These are phyloP conservation scores for Sporobolomyces phaffii DNA, from an alignment of 768 basidiomycete genomes.

Conservation along the genomic window DNA sequence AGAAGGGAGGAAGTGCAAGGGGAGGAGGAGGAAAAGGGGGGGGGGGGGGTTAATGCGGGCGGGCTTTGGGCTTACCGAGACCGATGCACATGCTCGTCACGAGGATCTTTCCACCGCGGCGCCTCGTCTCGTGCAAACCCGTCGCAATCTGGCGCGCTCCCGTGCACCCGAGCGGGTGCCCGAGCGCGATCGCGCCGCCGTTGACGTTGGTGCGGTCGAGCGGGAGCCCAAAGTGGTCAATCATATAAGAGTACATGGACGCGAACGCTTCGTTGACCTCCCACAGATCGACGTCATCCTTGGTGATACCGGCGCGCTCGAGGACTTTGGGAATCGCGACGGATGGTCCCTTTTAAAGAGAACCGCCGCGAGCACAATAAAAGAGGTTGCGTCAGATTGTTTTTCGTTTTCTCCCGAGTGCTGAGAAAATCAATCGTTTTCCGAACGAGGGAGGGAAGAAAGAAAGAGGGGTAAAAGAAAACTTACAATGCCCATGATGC, in stretches of 20 bases:
- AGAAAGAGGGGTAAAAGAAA: background rate
- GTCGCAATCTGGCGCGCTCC: conserved; percentile 79
- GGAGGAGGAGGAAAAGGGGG: too few species aligned
- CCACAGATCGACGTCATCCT: conserved; percentile 69
- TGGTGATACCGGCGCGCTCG: conserved; percentile 59
- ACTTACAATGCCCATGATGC: conserved; percentile 58
- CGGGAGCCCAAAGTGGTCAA: conserved; percentile 61
- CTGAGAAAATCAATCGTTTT: too few species aligned
- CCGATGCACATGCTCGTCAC: conserved; percentile 84
- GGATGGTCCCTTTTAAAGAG: conserved; percentile 58
- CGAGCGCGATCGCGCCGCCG: conserved; percentile 82
- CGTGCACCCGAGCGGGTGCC: conserved; percentile 54
- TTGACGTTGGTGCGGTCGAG: conserved; percentile 74
- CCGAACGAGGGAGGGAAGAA: too few species aligned
- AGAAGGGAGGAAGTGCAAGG: too few species aligned
- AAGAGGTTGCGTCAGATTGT: too few species aligned
- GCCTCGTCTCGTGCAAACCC: conserved; percentile 56
- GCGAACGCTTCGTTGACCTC: conserved; percentile 67
- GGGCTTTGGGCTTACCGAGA: conserved; percentile 71
- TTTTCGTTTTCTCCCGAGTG: too few species aligned
- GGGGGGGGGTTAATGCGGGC: too few species aligned
- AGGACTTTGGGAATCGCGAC: conserved; percentile 72
- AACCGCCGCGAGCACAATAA: background rate
- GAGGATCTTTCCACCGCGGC: conserved; percentile 52
- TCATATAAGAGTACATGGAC: conserved; percentile 64